Evolutionary conservation across 768 basidiomycete species (phyloP).

Genomic region (Myochromella boudieri): DNA sequence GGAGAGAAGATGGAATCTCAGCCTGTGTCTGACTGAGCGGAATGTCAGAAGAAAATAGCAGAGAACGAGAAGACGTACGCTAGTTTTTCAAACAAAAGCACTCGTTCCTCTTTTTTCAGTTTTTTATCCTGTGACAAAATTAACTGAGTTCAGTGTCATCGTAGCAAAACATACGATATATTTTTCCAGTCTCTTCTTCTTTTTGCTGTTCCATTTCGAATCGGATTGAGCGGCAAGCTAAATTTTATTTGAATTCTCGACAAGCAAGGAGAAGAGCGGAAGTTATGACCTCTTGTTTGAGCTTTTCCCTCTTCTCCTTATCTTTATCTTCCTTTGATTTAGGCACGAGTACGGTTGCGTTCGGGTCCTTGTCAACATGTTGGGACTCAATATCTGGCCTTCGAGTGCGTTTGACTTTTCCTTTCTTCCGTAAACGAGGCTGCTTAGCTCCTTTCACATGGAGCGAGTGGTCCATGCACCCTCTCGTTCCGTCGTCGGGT

Average conservation of each 20-base stretch:
- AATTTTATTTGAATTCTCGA: slow-evolving; percentile 9
- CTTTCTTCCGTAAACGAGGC: slow-evolving; percentile 63
- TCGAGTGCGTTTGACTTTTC: slow-evolving; percentile 36
- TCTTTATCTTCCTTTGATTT: slow-evolving; percentile 66
- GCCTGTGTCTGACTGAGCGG: slow-evolving; percentile 72
- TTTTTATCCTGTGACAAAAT: slow-evolving; percentile 75
- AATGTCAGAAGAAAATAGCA: slow-evolving; percentile 21
- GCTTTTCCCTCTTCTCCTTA: slow-evolving; percentile 53
- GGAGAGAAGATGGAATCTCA: slow-evolving; percentile 51
- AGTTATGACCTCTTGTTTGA: slow-evolving; percentile 72
- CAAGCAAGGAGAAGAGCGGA: too few species aligned
- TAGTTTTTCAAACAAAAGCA: slow-evolving; percentile 75
- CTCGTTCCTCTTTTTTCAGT: slow-evolving; percentile 85
- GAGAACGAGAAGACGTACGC: slow-evolving; percentile 49
- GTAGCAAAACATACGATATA: slow-evolving; percentile 63
- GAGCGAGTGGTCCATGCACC: slow-evolving; percentile 26
- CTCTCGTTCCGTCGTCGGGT: too few species aligned
- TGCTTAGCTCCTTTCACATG: slow-evolving; percentile 61
- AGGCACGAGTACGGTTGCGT: slow-evolving; percentile 55
- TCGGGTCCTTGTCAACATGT: slow-evolving; percentile 43
- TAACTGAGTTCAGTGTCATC: neutral
- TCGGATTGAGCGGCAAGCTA: slow-evolving; percentile 55
- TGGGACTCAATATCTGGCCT: slow-evolving; percentile 16
- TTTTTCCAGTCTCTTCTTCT: slow-evolving; percentile 86
- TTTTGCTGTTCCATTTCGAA: slow-evolving; percentile 78